Conservation (phyloP, 805 yeast genomes). For the Teunomyces barrocoloradensis region DNA sequence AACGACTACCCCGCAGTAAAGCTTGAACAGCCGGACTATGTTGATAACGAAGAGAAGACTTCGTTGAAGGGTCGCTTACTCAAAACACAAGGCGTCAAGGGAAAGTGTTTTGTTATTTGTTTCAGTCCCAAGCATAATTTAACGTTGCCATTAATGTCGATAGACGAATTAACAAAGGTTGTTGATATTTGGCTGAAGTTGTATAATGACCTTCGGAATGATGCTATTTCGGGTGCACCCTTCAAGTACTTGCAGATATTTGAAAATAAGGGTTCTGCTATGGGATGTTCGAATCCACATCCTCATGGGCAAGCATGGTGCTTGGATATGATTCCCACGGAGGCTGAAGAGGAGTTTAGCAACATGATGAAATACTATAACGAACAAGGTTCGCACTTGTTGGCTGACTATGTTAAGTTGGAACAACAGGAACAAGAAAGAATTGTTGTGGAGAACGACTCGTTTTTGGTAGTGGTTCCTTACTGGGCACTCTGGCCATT, state of each 20-base stretch:
- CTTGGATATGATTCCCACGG: conserved; percentile 61
- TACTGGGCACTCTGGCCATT: conserved; percentile 87
- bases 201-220: conserved; percentile 42
- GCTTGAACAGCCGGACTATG: conserved; percentile 50
- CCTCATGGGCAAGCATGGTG: conserved; percentile 87
- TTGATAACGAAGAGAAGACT: conserved; percentile 10
- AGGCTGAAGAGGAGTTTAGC: conserved; percentile 56
- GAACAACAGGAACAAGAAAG: conserved; percentile 53
- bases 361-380: conserved; percentile 48
- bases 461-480: conserved; percentile 68
- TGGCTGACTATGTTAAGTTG: conserved; percentile 59
- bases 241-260: conserved; percentile 65
- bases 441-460: conserved; percentile 56
- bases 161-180: conserved; percentile 44
- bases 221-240: conserved; percentile 40
- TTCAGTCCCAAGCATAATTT: conserved; percentile 68
- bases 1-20: conserved; percentile 74
- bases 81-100: conserved; percentile 57
- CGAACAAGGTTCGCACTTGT: conserved; percentile 44
- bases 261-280: conserved; percentile 74
- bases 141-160: conserved; percentile 61
- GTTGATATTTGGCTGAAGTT: conserved; percentile 60
- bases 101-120: conserved; percentile 69
- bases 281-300: conserved; percentile 83
- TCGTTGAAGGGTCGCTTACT: conserved; percentile 44